phyloP scores from a whole-genome alignment of 768 basidiomycete species.

The Galerina marginata region DNA sequence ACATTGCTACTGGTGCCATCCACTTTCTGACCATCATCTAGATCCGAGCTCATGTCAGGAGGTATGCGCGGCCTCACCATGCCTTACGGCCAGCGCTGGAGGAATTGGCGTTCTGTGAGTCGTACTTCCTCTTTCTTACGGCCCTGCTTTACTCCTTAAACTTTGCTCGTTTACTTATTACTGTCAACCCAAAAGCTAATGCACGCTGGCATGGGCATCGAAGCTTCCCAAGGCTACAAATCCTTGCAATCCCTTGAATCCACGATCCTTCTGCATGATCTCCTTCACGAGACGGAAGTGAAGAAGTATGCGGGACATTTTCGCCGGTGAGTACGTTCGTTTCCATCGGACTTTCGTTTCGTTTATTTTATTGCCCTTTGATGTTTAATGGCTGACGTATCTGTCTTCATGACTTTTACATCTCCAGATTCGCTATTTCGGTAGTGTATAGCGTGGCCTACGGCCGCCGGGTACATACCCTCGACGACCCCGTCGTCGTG shows the following conservation, averaged over 20 bases:
- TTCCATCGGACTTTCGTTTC: not conserved
- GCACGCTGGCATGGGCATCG: slow-evolving; percentile 30
- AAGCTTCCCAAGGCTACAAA: slow-evolving; percentile 30
- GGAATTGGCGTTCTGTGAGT: slow-evolving; percentile 39
- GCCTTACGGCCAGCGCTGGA: slow-evolving; percentile 37
- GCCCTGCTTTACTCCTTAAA: not conserved
- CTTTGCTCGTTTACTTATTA: not conserved
- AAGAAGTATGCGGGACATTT: slow-evolving; percentile 19
- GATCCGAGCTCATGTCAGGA: slow-evolving; percentile 31
- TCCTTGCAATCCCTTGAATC: slow-evolving; percentile 28
- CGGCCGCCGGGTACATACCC: slow-evolving; percentile 27
- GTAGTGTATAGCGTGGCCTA: slow-evolving; percentile 29
- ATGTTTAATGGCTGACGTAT: not conserved
- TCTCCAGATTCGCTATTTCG: slow-evolving; percentile 28
- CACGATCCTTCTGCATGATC: slow-evolving; percentile 26
- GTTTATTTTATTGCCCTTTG: not conserved
- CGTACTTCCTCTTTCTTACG: not conserved
- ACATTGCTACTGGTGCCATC: not conserved
- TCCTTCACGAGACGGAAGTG: slow-evolving; percentile 20
- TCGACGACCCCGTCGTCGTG: slow-evolving; percentile 27
- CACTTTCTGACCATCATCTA: not conserved
- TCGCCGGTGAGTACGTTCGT: slow-evolving; percentile 20
- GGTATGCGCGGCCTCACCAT: slow-evolving; percentile 38
- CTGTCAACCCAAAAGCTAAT: slow-evolving; percentile 23
- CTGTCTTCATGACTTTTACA: not conserved